A percentile compares a stretch with the other conserved stretches of the same genome.
phyloP scores from a whole-genome alignment of 345 rosid species.

The Salix viminalis region DNA sequence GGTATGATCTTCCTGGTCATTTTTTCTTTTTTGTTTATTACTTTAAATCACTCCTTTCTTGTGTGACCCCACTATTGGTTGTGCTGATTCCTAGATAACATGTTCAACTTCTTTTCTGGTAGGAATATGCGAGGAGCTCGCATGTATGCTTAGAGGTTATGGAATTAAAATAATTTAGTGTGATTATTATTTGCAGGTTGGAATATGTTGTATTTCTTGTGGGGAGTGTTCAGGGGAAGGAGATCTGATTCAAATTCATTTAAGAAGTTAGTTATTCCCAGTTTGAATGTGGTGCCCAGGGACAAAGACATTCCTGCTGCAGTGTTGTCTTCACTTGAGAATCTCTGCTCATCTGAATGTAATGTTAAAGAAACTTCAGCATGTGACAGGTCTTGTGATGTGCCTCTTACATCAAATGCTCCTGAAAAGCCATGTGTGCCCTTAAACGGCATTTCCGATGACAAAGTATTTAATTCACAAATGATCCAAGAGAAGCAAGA shows the following conservation, averaged over 20 bases:
- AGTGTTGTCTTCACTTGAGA: slow-evolving; percentile 21
- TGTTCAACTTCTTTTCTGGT: not conserved
- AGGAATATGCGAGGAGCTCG: not conserved
- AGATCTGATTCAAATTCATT: slow-evolving; percentile 36
- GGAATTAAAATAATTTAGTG: not conserved
- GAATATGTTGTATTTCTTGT: slow-evolving; percentile 80
- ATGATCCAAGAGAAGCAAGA: slow-evolving; percentile 23
- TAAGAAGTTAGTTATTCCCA: slow-evolving; percentile 28
- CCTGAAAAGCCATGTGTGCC: slow-evolving; percentile 18
- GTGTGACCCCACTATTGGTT: not conserved
- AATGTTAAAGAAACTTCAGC: slow-evolving; percentile 32
- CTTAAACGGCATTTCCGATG: slow-evolving; percentile 27
- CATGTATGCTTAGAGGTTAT: not conserved
- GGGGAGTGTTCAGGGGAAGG: slow-evolving; percentile 91
- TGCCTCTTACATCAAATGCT: slow-evolving; percentile 11
- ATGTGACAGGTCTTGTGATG: slow-evolving; percentile 26
- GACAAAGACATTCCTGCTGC: slow-evolving; percentile 30
- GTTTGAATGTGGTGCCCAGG: slow-evolving; percentile 23
- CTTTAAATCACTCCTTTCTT: not conserved
- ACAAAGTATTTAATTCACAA: slow-evolving; percentile 26
- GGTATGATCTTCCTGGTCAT: not conserved
- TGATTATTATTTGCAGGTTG: slow-evolving; percentile 34
- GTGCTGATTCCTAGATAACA: not conserved
- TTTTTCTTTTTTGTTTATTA: not conserved
- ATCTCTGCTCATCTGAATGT: slow-evolving; percentile 30